phyloP scores from a whole-genome alignment of 306 rosid species.

The Erythrophleum fordii region DNA sequence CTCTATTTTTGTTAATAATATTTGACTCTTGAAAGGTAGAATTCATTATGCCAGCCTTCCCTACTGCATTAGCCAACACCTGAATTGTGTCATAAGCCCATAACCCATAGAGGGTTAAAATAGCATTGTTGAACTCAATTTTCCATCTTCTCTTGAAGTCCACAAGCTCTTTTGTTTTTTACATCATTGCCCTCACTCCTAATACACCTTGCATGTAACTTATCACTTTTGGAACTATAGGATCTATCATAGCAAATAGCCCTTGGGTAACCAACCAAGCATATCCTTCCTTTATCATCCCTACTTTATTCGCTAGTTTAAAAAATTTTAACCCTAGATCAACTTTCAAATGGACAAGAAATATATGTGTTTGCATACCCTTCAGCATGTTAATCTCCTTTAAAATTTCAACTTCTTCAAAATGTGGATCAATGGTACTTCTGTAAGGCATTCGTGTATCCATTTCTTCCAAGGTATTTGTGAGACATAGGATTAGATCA shows the following conservation, averaged over 20 bases:
- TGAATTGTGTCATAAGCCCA: too few species aligned
- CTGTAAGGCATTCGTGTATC: background rate
- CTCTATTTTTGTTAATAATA: too few species aligned
- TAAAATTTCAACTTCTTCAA: background rate
- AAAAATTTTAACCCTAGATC: conserved; percentile 31
- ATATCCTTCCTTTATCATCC: conserved; percentile 40
- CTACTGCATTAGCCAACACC: too few species aligned
- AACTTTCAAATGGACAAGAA: conserved; percentile 47
- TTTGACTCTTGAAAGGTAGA: too few species aligned
- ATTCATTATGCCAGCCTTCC: too few species aligned
- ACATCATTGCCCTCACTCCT: too few species aligned
- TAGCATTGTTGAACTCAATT: too few species aligned
- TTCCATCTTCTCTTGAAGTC: too few species aligned
- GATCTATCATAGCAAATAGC: conserved; percentile 32
- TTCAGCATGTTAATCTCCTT: background rate
- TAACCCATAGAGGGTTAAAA: too few species aligned
- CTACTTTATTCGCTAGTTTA: conserved; percentile 29
- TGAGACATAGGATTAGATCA: background rate
- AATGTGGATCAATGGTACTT: conserved; percentile 31
- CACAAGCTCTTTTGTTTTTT: too few species aligned
- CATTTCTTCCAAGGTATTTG: background rate
- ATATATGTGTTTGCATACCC: conserved; percentile 14
- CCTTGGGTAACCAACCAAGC: conserved; percentile 38
- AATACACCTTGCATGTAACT: too few species aligned
- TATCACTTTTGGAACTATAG: background rate